Percentiles rank a stretch among this genome's conserved stretches.
These are phyloP conservation scores for Fusarium sp. DNA, from an alignment of 2,329 filamentous ascomycete species.

Conservation along the genomic window DNA sequence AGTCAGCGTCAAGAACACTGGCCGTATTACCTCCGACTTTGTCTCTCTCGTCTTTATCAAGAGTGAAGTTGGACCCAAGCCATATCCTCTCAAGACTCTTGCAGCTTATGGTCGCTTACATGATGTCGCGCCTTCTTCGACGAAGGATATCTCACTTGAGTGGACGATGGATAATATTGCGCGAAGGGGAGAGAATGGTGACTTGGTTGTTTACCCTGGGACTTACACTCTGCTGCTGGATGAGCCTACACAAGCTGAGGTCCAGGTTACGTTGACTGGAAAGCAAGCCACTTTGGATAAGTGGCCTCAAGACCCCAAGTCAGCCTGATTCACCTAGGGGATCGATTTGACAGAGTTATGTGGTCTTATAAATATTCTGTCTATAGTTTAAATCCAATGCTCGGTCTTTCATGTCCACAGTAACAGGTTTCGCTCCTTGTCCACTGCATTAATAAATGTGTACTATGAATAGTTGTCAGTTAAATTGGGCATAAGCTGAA, in stretches of 20 bases:
- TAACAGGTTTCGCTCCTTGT: neutral
- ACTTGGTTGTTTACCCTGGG: neutral
- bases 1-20: neutral
- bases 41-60: neutral
- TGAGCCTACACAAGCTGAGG: neutral
- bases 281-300: neutral
- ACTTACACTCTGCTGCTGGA: neutral
- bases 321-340: accelerated
- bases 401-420: neutral
- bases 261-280: neutral
- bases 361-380: neutral
- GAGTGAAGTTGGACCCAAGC: neutral
- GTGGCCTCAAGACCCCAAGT: neutral
- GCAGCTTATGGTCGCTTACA: neutral
- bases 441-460: neutral
- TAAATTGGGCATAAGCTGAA: accelerated
- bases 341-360: accelerated
- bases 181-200: neutral
- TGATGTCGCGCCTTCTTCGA: neutral
- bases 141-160: neutral
- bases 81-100: neutral
- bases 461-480: neutral
- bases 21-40: neutral
- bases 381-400: neutral
- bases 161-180: slow-evolving; percentile 15